Percentiles rank a stretch among this genome's conserved stretches.
Conservation (phyloP, 2,329 filamentous ascomycete species). For the Neofusicoccum ribis region DNA sequence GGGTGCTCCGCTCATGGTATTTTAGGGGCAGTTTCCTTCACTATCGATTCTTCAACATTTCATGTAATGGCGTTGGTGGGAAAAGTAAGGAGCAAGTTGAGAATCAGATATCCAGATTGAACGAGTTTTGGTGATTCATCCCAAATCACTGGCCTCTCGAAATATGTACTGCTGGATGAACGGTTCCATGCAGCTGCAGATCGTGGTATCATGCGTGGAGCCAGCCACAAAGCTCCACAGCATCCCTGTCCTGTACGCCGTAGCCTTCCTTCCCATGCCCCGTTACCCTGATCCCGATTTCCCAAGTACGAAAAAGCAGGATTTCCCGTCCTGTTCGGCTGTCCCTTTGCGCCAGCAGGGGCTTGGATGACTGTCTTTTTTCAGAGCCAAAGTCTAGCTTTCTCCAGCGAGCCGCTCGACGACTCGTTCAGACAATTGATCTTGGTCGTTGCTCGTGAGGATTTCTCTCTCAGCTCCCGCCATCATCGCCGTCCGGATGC, state of each 20-base stretch:
- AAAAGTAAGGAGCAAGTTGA: constrained; percentile 13
- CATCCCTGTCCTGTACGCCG: not conserved
- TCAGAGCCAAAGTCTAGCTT: not conserved
- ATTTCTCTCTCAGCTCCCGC: not conserved
- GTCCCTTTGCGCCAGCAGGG: not conserved
- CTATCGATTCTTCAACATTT: not conserved
- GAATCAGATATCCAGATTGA: constrained; percentile 13
- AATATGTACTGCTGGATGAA: constrained; percentile 6
- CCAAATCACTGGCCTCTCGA: not conserved
- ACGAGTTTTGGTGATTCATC: not conserved
- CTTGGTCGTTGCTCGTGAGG: not conserved
- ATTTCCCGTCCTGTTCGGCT: not conserved
- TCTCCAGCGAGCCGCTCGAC: not conserved
- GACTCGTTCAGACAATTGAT: not conserved
- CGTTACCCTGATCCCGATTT: not conserved
- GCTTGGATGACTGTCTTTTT: not conserved
- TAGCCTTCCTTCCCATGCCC: not conserved
- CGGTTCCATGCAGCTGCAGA: not conserved
- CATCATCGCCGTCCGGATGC: not conserved
- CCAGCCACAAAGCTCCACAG: not conserved
- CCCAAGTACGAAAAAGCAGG: not conserved
- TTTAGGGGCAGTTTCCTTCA: not conserved
- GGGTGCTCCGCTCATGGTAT: not conserved
- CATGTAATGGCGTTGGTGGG: constrained; percentile 9
- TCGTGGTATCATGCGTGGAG: constrained; percentile 9